Conservation (phyloP, 2,329 filamentous ascomycete genomes). For the Exophiala sp. region DNA sequence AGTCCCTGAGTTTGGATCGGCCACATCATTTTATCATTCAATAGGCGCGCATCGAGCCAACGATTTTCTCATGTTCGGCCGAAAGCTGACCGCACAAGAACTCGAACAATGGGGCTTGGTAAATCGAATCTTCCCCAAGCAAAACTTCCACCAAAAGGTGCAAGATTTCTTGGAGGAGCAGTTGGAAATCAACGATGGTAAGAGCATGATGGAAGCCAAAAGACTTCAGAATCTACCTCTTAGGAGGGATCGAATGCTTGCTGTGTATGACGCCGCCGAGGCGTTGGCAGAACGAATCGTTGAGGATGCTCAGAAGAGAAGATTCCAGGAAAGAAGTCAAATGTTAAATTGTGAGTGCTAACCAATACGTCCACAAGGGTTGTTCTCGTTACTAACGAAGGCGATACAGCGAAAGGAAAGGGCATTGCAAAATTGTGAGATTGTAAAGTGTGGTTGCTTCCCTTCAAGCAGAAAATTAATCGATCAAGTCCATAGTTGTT, state of each 20-base stretch:
- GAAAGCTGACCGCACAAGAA: slow-evolving; percentile 44
- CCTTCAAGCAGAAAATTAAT: too few relatives aligned
- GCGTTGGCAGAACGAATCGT: slow-evolving; percentile 50
- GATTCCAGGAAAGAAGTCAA: slow-evolving; percentile 41
- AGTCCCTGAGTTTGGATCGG: slow-evolving; percentile 49
- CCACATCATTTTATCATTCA: slow-evolving; percentile 44
- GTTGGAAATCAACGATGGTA: slow-evolving; percentile 51
- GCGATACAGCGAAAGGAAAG: neutral
- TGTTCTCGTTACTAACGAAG: too few relatives aligned
- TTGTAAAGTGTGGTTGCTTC: too few relatives aligned
- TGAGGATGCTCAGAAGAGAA: slow-evolving; percentile 43
- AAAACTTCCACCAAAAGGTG: slow-evolving; percentile 43
- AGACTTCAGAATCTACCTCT: slow-evolving; percentile 48
- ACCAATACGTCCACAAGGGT: too few relatives aligned
- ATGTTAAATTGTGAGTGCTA: slow-evolving; percentile 14
- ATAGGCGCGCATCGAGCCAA: slow-evolving; percentile 52
- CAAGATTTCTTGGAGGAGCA: slow-evolving; percentile 42
- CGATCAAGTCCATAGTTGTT: too few relatives aligned
- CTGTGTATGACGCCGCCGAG: slow-evolving; percentile 47
- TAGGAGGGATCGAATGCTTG: slow-evolving; percentile 44
- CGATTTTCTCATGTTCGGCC: slow-evolving; percentile 52
- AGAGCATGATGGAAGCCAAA: slow-evolving; percentile 53
- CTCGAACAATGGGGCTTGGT: slow-evolving; percentile 45
- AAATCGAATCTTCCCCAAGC: slow-evolving; percentile 43
- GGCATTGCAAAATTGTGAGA: neutral